Percentiles rank a stretch among this genome's conserved stretches.
phyloP scores from a whole-genome alignment of 2,329 filamentous ascomycete species.

The Trichoderma gracile region DNA sequence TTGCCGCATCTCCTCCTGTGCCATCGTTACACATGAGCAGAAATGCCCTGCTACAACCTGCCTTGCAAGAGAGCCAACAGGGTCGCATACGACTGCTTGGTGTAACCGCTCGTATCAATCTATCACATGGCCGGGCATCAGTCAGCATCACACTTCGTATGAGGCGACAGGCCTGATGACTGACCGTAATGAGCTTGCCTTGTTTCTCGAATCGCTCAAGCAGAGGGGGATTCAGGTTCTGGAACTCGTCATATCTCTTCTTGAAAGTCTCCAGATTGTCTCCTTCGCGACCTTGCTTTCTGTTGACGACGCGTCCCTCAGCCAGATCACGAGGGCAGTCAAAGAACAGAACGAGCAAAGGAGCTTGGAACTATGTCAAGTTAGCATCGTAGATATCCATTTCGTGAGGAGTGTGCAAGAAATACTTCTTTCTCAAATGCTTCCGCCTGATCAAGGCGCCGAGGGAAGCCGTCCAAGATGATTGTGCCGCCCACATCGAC shows the following conservation, averaged over 20 bases:
- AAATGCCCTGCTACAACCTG: not conserved
- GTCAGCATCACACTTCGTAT: no score
- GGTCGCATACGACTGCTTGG: not conserved
- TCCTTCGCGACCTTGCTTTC: conserved; percentile 8
- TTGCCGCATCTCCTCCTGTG: not conserved
- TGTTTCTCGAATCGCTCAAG: not conserved
- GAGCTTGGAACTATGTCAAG: not conserved
- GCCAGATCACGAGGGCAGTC: not conserved
- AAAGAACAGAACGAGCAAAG: conserved; percentile 2
- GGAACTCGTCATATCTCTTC: conserved; percentile 1
- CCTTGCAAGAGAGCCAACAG: not conserved
- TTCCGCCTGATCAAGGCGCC: not conserved
- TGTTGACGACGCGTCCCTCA: not conserved
- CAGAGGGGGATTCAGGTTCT: conserved; percentile 1
- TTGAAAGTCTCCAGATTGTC: not conserved
- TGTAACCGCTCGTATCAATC: conserved; percentile 5
- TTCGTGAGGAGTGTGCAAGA: no score
- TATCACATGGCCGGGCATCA: not conserved
- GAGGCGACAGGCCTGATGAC: not conserved
- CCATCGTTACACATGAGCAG: not conserved
- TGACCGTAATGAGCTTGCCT: not conserved
- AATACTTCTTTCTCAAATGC: not conserved
- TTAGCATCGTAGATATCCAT: not conserved
- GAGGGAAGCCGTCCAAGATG: conserved; percentile 1
- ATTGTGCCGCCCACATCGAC: not conserved